Evolutionary conservation across 495 filamentous ascomycete genomes (phyloP).

Genomic region (Neurospora intermedia): DNA sequence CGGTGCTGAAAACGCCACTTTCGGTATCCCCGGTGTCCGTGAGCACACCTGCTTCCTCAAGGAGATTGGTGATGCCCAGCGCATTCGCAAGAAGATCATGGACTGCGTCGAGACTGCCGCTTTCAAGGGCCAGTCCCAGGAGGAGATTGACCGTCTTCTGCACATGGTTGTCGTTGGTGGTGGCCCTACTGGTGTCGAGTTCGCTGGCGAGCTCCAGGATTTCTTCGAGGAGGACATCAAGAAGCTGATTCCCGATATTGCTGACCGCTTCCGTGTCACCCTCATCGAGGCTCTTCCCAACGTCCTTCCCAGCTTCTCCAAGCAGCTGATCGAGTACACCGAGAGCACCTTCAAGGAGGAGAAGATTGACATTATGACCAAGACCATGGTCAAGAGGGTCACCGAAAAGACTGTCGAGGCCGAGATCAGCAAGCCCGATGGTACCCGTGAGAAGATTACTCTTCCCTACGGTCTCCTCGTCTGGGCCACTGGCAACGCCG

Average conservation of each 20-base stretch:
- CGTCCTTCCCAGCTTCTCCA: slow-evolving; percentile 97
- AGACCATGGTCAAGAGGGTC: slow-evolving; percentile 98
- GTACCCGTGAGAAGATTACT: slow-evolving; percentile 64
- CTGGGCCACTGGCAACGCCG: slow-evolving; percentile 95
- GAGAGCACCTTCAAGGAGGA: slow-evolving; percentile 98
- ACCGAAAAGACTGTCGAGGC: slow-evolving; percentile 92
- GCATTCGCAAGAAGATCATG: slow-evolving; percentile 97
- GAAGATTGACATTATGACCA: slow-evolving; percentile 89
- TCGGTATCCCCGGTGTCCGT: slow-evolving; percentile 90
- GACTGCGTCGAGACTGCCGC: slow-evolving; percentile 97
- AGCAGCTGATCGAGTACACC: slow-evolving; percentile 98
- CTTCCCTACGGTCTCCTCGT: slow-evolving; percentile 95
- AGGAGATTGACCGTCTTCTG: slow-evolving; percentile 85
- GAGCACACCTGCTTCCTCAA: slow-evolving; percentile 97
- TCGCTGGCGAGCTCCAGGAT: slow-evolving; percentile 94
- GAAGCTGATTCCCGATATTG: slow-evolving; percentile 95
- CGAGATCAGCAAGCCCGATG: slow-evolving; percentile 75
- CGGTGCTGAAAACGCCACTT: slow-evolving; percentile 96
- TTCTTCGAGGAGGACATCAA: slow-evolving; percentile 96
- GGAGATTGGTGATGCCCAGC: slow-evolving; percentile 90
- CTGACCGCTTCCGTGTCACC: slow-evolving; percentile 89
- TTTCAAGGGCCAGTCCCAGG: slow-evolving; percentile 91
- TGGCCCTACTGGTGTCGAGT: slow-evolving; percentile 96
- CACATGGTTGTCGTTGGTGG: slow-evolving; percentile 99
- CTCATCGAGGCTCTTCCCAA: slow-evolving; percentile 97